Percentiles rank a stretch among this genome's conserved stretches.
phyloP scores from a whole-genome alignment of 2,329 filamentous ascomycete genomes.

The Phialophora chinensis region DNA sequence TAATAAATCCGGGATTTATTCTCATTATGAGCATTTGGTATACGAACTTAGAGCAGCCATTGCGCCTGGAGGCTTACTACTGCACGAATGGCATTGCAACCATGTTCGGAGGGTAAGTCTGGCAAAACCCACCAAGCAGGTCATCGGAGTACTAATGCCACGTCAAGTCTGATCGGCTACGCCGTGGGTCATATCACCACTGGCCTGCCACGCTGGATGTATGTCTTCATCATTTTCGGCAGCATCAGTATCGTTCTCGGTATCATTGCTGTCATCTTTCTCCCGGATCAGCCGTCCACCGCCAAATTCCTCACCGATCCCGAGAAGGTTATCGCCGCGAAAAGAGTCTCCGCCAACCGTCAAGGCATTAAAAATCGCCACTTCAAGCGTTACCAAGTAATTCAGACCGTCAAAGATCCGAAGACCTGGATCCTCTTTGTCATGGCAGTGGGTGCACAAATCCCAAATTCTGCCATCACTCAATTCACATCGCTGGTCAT shows the following conservation, averaged over 20 bases:
- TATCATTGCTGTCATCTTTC: constrained; percentile 23
- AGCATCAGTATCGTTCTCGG: constrained; percentile 30
- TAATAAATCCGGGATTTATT: constrained; percentile 46
- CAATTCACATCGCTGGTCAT: constrained; percentile 57
- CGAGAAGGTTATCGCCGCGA: constrained; percentile 58
- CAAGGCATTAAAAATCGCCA: constrained; percentile 62
- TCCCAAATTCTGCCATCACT: constrained; percentile 64
- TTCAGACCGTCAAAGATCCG: constrained; percentile 58
- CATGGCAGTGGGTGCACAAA: constrained; percentile 59
- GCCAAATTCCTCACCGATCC: constrained; percentile 44
- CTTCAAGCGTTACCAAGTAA: constrained; percentile 55
- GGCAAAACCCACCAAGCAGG: constrained; percentile 44
- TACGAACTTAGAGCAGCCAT: constrained; percentile 29
- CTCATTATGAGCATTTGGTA: constrained; percentile 40
- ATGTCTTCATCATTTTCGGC: constrained; percentile 35
- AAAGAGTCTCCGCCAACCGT: constrained; percentile 58
- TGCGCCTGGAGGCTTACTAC: constrained; percentile 31
- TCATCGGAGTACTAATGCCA: constrained; percentile 39
- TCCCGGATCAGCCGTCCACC: constrained; percentile 30
- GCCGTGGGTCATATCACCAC: constrained; percentile 34
- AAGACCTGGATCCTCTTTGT: constrained; percentile 67
- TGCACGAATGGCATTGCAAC: constrained; percentile 64
- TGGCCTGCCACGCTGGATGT: constrained; percentile 39
- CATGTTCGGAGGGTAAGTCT: constrained; percentile 63
- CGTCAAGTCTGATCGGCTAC: constrained; percentile 32